Evolutionary conservation across 176 grass and related monocot species (phyloP), one percentile per base, ranked within the genome.

Genomic region (Alloteropsis semialata): DNA sequence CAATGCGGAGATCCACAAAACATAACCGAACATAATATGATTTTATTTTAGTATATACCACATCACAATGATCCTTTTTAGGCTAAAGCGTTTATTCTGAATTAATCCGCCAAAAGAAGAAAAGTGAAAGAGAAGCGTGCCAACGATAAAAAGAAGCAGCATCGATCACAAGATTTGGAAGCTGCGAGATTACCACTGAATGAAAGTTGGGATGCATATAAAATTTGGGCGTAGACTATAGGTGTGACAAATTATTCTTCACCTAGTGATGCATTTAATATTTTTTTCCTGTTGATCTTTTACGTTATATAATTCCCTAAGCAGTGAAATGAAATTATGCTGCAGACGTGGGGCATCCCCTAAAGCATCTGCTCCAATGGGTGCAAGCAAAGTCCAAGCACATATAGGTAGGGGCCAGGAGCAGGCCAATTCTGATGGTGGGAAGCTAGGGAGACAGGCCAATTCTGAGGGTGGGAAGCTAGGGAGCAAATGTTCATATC

Each of bases 401-500:
- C 46, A 90, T 30, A 73, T 66, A 82, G 82, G 73, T 86, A 86
- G 78, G 81, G 82, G 74, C 61, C 27, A 72, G 9, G 41, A 71
- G 43, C 43, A 92, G 17, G 75, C 80, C 75, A 76, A 65, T 49
- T 83, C 21, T 79, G 73, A 83, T 7, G 44, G 79, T 80, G 53
- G n/a, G 81, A 71, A 75, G n/a, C n/a, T n/a, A n/a, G n/a, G 9
- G 41, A 71, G 43, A n/a, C 43, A 92, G 17, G 75, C 80, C 75
- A 76, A 65, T 49, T 83, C 21, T 79, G 73, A 83, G 10, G 44
- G 79, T 80, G 53, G n/a, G 81, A 71, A 75, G n/a, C n/a, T n/a
- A n/a, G 75, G 82, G 79, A 88, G 76, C 76, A 91, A 91, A 80
- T 53, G 77, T 76, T 83, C 78, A 83, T 61, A 92, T 89, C 44